Percentiles rank a stretch among this genome's conserved stretches.
phyloP scores from a whole-genome alignment of 352 stramenopile species.

The Phytophthora boehmeriae region DNA sequence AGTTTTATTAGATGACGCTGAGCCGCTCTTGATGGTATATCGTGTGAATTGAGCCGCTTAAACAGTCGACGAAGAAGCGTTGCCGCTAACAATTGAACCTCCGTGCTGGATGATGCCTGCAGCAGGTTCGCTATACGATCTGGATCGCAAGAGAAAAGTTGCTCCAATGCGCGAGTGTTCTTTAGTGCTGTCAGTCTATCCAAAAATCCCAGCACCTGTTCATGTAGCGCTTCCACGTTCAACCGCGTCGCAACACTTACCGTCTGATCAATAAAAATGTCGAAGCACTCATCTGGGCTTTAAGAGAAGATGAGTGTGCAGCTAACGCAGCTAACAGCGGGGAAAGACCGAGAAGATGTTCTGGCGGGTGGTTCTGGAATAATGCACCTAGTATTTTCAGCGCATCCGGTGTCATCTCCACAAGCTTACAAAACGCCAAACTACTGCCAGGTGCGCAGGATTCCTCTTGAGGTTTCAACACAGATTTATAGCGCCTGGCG shows the following conservation, averaged over 20 bases:
- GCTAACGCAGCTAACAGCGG: constrained; percentile 52
- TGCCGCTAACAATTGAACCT: constrained; percentile 36
- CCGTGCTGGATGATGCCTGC: constrained; percentile 34
- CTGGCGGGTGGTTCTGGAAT: constrained; percentile 49
- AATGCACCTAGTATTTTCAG: constrained; percentile 38
- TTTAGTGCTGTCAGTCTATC: constrained; percentile 53
- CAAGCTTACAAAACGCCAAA: constrained; percentile 39
- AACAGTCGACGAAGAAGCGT: constrained; percentile 61
- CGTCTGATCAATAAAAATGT: constrained; percentile 39
- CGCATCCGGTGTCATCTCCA: constrained; percentile 32
- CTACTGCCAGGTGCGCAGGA: constrained; percentile 11
- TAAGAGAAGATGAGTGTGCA: constrained; percentile 32
- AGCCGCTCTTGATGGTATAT: constrained; percentile 46
- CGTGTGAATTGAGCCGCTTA: constrained; percentile 50
- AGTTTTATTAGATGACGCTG: constrained; percentile 55
- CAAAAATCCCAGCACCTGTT: constrained; percentile 57
- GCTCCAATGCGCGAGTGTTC: constrained; percentile 45
- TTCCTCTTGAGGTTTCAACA: background rate
- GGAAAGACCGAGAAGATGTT: constrained; percentile 47
- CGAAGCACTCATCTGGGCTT: constrained; percentile 35
- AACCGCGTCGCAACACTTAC: constrained; percentile 42
- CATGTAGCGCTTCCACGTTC: constrained; percentile 42
- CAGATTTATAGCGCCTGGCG: background rate
- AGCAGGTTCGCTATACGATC: constrained; percentile 67
- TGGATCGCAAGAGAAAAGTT: constrained; percentile 51